These are phyloP conservation scores for Boletus sensibilis DNA, from an alignment of 768 basidiomycete species.

Conservation along the genomic window DNA sequence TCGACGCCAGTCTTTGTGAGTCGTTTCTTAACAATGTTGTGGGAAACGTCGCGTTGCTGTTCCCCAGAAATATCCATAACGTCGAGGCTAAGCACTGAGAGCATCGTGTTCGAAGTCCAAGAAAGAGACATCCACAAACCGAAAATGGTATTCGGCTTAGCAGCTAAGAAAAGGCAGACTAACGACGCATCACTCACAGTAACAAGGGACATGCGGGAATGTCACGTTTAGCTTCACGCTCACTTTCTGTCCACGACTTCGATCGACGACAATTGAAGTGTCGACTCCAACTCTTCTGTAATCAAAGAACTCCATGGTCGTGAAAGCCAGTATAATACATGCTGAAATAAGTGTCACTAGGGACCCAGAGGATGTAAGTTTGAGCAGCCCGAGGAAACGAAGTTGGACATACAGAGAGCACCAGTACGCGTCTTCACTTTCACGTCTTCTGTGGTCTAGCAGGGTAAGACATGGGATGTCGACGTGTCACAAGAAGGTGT, in stretches of 20 bases:
- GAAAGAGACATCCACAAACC: neutral
- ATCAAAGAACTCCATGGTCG: slow-evolving; percentile 93
- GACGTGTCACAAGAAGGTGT: slow-evolving; percentile 6
- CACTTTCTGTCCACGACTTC: slow-evolving; percentile 91
- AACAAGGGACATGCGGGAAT: slow-evolving; percentile 96
- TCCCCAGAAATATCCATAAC: slow-evolving; percentile 99
- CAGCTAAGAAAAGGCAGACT: neutral
- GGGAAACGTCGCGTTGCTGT: slow-evolving; percentile 85
- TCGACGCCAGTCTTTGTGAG: slow-evolving; percentile 56
- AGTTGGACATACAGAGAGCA: slow-evolving; percentile 68
- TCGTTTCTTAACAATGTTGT: slow-evolving; percentile 84
- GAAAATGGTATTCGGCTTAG: neutral
- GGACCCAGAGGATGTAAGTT: slow-evolving; percentile 7
- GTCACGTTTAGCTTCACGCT: slow-evolving; percentile 90
- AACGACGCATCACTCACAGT: slow-evolving; percentile 59
- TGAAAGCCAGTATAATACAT: slow-evolving; percentile 89
- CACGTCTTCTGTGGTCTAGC: slow-evolving; percentile 96
- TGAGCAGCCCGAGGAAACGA: neutral
- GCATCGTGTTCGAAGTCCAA: neutral
- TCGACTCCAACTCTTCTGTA: slow-evolving; percentile 85
- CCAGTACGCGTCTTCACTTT: slow-evolving; percentile 98
- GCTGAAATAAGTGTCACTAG: slow-evolving; percentile 90
- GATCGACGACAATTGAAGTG: slow-evolving; percentile 92
- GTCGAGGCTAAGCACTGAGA: slow-evolving; percentile 87
- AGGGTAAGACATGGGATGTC: slow-evolving; percentile 7